Base-by-base conservation (phyloP, 257 asterid genomes). In the Nicotiana noctiflora region DNA sequence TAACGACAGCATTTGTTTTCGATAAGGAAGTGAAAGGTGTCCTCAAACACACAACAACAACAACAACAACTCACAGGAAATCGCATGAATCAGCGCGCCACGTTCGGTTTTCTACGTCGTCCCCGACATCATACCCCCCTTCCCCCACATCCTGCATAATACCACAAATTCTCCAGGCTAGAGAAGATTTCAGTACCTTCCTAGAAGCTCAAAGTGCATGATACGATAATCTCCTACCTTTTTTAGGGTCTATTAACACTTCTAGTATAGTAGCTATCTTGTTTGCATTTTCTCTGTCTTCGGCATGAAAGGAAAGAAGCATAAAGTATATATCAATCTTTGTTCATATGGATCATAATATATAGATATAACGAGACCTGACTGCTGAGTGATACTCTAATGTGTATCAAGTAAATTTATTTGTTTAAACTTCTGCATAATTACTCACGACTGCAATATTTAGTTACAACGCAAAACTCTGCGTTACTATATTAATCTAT, bases 151-250 rank as follows among this genome's bases (percentile, higher is more conserved):
- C 92, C 8, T 89, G 93, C 84, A 40, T 84, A 70, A 87, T 92
- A 1, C 92, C 89, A n/a, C 90, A 88, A 76, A 87, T 85, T 53
- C 89, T 79, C 75, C 84, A 81, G 67, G 89, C 89, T 56, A 89
- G 91, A 79, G 92, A 91, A 14, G 95, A 91, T 32, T 89, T 93
- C 85, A 92, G 52, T 77, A 90, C 87, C 31, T 92, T 90, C 87
- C 82, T 93, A 29, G 93, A 91, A 84, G 97, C 97, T 57, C 97
- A 93, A 75, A 88, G 85, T 51, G 90, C 90, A 23, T 90, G 81
- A 86, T 10, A n/a, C 27, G 56, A 19, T 40, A 40, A 8, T 1
- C 49, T 8, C 49, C 11, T 40, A 12, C 49, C 0, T 40, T 40
- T 40, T 40, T 40, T 40, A 0, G 49, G 46, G 49, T 40, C 49